Evolutionary conservation across 495 filamentous ascomycete species (phyloP), one percentile per base, ranked within the genome.

Genomic region (Xylaria longipes): DNA sequence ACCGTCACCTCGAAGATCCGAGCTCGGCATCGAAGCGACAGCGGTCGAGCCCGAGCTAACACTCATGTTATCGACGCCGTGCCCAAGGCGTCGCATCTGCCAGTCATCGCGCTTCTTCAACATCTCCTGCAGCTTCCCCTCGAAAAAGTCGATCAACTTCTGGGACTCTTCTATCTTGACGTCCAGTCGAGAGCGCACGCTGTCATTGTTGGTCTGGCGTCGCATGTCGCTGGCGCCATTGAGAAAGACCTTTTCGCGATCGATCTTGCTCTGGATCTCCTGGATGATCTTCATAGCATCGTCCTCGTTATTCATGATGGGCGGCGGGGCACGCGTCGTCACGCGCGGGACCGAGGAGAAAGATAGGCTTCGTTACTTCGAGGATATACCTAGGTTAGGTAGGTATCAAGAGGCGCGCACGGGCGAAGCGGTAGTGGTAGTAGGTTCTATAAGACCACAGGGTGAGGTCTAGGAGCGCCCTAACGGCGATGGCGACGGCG

Each of bases 171-270:
- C 93, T 78, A 99, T 96, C 83, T 97, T 92, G 65, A 89, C 90
- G 72, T 98, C 95, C 75, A 96, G 89, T 71, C 92, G 89, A 72
- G 94, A 92, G 76, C 94, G 92, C 70, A 98, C 94, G 68, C 89
- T 84, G 68, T 93, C 91, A 81, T 99, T 98, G 83, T 93, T 90
- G 76, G 95, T 97, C 77, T 95, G 94, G 84, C 94, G 92, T 85
- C 94, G 91, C 93, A 99, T 97, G 70, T 91, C 88, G 79, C 93
- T 93, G 65, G 97, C 97, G 74, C 93, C 94, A 82, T 93, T 91
- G 87, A 99, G 96, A 74, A 99, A 89, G 76, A 92, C 91, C 87
- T 95, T 94, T 82, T 99, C 97, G 81, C 96, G 89, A 87, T 98
- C 94, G 83, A 98, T 98, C 93, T 99, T 98, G 84, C 90, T 91